A percentile compares a stretch with the other conserved stretches of the same genome.
Evolutionary conservation across 2,329 filamentous ascomycete genomes (phyloP).

Genomic region (Calonectria pseudoturangicola): DNA sequence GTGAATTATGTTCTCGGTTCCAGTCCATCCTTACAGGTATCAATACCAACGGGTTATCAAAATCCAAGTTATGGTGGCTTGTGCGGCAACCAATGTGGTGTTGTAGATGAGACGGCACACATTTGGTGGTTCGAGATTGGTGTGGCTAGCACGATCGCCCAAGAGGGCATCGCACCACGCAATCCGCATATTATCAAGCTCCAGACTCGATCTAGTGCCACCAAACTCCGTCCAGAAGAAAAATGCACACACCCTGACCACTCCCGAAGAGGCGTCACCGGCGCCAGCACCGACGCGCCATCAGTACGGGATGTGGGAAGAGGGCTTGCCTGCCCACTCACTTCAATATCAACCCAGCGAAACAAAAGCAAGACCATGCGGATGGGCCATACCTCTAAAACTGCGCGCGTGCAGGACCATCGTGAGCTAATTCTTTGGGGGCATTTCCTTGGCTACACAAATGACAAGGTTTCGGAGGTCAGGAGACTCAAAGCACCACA

Average conservation of each 20-base stretch:
- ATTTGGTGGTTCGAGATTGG: constrained; percentile 34
- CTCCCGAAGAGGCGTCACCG: constrained; percentile 34
- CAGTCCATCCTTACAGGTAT: not conserved
- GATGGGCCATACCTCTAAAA: constrained; percentile 1
- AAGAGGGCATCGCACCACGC: constrained; percentile 28
- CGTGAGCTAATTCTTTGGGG: not conserved
- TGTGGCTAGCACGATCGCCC: constrained; percentile 2
- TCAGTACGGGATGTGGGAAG: constrained; percentile 32
- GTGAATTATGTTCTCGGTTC: not conserved
- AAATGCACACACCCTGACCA: constrained; percentile 2
- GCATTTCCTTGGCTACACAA: constrained; percentile 1
- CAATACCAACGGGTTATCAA: not conserved
- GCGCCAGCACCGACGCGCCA: constrained; percentile 32
- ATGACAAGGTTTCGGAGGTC: constrained; percentile 23
- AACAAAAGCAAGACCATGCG: constrained; percentile 1
- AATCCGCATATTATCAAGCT: not conserved
- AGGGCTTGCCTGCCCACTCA: constrained; percentile 1
- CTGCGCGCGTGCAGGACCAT: not conserved
- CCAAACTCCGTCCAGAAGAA: not conserved
- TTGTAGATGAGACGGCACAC: constrained; percentile 33
- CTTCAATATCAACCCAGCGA: constrained; percentile 13
- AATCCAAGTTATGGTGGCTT: constrained; percentile 31
- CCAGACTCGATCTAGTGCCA: constrained; percentile 19
- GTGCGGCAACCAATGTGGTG: constrained; percentile 22
- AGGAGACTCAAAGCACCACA: constrained; percentile 29